Percentiles rank a stretch among this genome's conserved stretches.
These are phyloP conservation scores for Phlyctochytrium bullatum DNA, from an alignment of 192 early-diverging fungal species.

Conservation along the genomic window DNA sequence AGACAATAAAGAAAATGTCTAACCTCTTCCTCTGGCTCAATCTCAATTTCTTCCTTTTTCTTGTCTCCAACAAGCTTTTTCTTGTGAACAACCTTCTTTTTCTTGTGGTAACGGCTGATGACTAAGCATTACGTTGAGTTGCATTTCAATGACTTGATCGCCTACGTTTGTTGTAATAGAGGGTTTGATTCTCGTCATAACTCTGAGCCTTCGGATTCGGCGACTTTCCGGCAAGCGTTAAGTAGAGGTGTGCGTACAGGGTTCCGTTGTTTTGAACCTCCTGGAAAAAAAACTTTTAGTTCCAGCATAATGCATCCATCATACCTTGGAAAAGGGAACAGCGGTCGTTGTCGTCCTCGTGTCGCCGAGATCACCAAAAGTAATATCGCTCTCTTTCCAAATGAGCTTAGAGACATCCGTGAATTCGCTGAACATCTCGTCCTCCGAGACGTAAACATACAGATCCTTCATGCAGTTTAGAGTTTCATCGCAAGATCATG, in stretches of 20 bases:
- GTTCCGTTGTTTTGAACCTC: slow-evolving; percentile 46
- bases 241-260: slow-evolving; percentile 49
- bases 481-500: too few relatives aligned
- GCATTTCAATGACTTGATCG: slow-evolving; percentile 7
- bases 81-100: slow-evolving; percentile 35
- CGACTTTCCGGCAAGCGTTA: slow-evolving; percentile 23
- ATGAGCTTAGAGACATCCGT: slow-evolving; percentile 24
- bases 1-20: not conserved
- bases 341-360: slow-evolving; percentile 22
- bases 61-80: slow-evolving; percentile 41
- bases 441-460: slow-evolving; percentile 27
- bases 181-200: slow-evolving; percentile 20
- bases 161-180: slow-evolving; percentile 38
- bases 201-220: slow-evolving; percentile 11
- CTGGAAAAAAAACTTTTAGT: slow-evolving; percentile 13
- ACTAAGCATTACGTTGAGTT: slow-evolving; percentile 13
- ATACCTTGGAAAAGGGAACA: slow-evolving; percentile 25
- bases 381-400: slow-evolving; percentile 36
- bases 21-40: slow-evolving; percentile 1
- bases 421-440: slow-evolving; percentile 19
- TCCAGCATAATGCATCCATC: not conserved
- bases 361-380: slow-evolving; percentile 36
- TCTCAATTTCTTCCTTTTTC: slow-evolving; percentile 17
- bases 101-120: slow-evolving; percentile 42
- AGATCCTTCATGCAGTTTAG: slow-evolving; percentile 29